phyloP scores from a whole-genome alignment of 1,139 yeast species.

The Maudiozyma humilis region DNA sequence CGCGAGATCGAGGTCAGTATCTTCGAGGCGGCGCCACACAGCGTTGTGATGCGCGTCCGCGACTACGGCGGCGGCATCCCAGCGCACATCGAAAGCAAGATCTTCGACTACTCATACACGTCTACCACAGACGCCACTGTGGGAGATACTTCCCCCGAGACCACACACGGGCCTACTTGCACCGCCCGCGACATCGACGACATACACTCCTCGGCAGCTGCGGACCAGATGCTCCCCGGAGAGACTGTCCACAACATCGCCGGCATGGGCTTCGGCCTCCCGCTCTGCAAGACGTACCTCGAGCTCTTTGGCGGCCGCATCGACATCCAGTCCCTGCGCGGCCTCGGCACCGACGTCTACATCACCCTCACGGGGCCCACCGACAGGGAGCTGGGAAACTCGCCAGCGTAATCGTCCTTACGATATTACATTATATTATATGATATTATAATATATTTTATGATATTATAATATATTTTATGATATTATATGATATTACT shows the following conservation, averaged over 20 bases:
- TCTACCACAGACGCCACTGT: slow-evolving; percentile 38
- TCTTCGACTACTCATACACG: slow-evolving; percentile 80
- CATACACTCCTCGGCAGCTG: slow-evolving; percentile 11
- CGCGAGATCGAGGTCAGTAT: slow-evolving; percentile 50
- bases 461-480: too few relatives aligned
- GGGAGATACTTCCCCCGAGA: slow-evolving; percentile 16
- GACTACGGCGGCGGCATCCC: slow-evolving; percentile 88
- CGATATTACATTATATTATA: too few relatives aligned
- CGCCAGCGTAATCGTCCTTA: too few relatives aligned
- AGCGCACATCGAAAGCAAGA: slow-evolving; percentile 51
- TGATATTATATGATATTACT: too few relatives aligned
- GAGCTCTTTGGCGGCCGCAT: slow-evolving; percentile 69
- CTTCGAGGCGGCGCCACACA: slow-evolving; percentile 36
- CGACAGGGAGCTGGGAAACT: slow-evolving; percentile 10
- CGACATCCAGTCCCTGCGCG: slow-evolving; percentile 69
- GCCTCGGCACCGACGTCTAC: slow-evolving; percentile 80
- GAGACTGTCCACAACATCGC: slow-evolving; percentile 69
- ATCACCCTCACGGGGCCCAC: slow-evolving; percentile 37
- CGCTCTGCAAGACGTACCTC: slow-evolving; percentile 68
- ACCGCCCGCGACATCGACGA: background rate
- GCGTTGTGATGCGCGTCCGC: slow-evolving; percentile 59
- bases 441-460: too few relatives aligned
- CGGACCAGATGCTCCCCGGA: slow-evolving; percentile 61
- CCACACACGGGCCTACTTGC: slow-evolving; percentile 2
- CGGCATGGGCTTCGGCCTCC: slow-evolving; percentile 95